Conservation (phyloP, 2,329 filamentous ascomycete species). For the Talaromyces albobiverticillius region DNA sequence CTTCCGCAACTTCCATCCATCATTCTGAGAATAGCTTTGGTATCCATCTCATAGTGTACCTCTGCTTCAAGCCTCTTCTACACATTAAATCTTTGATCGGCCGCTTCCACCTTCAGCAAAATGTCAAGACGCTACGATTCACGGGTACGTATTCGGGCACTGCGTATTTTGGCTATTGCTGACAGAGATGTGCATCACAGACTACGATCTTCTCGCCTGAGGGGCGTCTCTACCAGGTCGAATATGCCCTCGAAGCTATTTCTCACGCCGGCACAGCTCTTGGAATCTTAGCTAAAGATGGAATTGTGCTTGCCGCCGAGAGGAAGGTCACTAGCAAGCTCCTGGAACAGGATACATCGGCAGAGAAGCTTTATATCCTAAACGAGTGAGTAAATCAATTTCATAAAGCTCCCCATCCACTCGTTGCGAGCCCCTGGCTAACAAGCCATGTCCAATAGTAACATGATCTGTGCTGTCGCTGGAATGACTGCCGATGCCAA, state of each 20-base stretch:
- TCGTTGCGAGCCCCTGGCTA: neutral
- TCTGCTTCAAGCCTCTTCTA: slow-evolving; percentile 1
- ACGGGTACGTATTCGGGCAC: slow-evolving; percentile 58
- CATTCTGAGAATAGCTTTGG: slow-evolving; percentile 8
- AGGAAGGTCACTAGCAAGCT: slow-evolving; percentile 99
- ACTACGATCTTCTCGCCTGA: slow-evolving; percentile 99
- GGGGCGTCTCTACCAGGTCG: slow-evolving; percentile 96
- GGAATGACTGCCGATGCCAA: slow-evolving; percentile 99
- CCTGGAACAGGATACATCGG: slow-evolving; percentile 97
- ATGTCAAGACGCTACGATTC: slow-evolving; percentile 99
- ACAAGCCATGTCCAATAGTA: slow-evolving; percentile 54
- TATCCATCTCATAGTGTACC: neutral
- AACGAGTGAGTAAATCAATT: slow-evolving; percentile 81
- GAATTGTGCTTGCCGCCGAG: slow-evolving; percentile 96
- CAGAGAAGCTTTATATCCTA: slow-evolving; percentile 98
- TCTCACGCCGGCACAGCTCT: slow-evolving; percentile 96
- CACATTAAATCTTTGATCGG: neutral
- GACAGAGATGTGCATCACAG: slow-evolving; percentile 49
- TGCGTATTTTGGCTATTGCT: slow-evolving; percentile 24
- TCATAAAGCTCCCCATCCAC: neutral
- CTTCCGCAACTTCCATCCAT: slow-evolving; percentile 14
- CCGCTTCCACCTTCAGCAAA: slow-evolving; percentile 29
- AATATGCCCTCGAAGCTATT: slow-evolving; percentile 98
- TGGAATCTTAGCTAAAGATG: slow-evolving; percentile 95
- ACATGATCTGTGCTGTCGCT: slow-evolving; percentile 99